These are phyloP conservation scores for Cyberlindnera sargentensis DNA, from an alignment of 805 yeast genomes.

Conservation along the genomic window DNA sequence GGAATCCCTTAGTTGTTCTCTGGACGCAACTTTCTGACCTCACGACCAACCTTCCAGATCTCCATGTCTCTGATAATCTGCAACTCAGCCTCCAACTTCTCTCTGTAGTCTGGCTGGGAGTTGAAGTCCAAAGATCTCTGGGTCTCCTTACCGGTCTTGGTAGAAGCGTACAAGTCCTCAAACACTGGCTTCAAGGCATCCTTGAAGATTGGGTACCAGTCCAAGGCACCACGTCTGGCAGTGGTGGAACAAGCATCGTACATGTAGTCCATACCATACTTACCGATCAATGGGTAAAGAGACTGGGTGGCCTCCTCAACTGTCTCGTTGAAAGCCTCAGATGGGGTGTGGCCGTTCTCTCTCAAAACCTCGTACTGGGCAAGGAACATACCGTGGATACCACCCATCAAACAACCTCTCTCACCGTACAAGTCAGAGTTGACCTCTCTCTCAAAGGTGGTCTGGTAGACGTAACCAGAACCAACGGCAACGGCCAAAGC, in stretches of 20 bases:
- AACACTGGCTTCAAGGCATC: slow-evolving; percentile 98
- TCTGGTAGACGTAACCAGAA: slow-evolving; percentile 99
- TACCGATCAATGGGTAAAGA: slow-evolving; percentile 96
- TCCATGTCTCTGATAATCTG: slow-evolving; percentile 92
- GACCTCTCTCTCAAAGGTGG: slow-evolving; percentile 98
- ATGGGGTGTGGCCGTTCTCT: slow-evolving; percentile 99
- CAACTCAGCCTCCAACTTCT: slow-evolving; percentile 88
- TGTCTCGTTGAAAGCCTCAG: slow-evolving; percentile 99
- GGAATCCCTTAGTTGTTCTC: slow-evolving; percentile 72
- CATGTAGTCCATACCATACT: slow-evolving; percentile 99
- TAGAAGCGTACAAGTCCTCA: slow-evolving; percentile 91
- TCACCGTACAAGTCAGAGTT: slow-evolving; percentile 99
- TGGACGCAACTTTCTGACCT: slow-evolving; percentile 99
- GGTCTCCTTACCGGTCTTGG: slow-evolving; percentile 95
- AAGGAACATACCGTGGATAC: slow-evolving; percentile 99
- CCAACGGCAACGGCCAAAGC: slow-evolving; percentile 99
- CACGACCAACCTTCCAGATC: slow-evolving; percentile 99
- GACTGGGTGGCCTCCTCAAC: slow-evolving; percentile 99
- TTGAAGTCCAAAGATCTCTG: slow-evolving; percentile 97
- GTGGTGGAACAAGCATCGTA: slow-evolving; percentile 99
- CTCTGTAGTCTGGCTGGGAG: slow-evolving; percentile 98
- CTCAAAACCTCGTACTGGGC: slow-evolving; percentile 99
- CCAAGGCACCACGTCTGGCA: slow-evolving; percentile 99
- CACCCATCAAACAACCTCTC: slow-evolving; percentile 99
- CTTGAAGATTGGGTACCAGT: slow-evolving; percentile 99